Base-by-base conservation (phyloP, 1,284 basidiomycete species). In the Cutaneotrichosporon sp. region DNA sequence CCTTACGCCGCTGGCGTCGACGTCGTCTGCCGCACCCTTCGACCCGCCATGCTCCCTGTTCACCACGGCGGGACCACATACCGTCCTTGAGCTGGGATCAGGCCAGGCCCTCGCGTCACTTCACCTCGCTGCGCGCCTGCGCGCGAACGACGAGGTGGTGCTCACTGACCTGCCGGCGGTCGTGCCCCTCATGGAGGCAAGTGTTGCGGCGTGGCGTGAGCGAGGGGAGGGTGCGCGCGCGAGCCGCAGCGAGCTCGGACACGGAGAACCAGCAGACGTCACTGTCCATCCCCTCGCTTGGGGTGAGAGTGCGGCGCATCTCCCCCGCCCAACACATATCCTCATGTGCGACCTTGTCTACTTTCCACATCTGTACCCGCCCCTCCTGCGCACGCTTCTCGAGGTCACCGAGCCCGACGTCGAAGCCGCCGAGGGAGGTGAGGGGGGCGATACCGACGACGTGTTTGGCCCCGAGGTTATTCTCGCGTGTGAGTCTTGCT, bases 271-370 rank as follows among this genome's bases (percentile, higher is more conserved):
- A 9, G 18, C 63, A 1, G 17, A 49, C 14, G 65, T 73, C 0
- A 18, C 59, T 4, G 66, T 63, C 1, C 36, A 54, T 18, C 61
- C 68, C 1, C 50, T 73, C 4, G 68, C 67, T 4, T 73, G 73
- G 73, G 73, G 72, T 2, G 62, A 61, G 13, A 55, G 58, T 17
- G 47, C 49, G 1, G 45, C 47, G 0, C 33, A 55, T 15, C 45
- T 70, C 12, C 20, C 26, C 26, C 26, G 26, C 26, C 26, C 26
- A 30, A 70, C 67, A 4, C 71, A 73, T 52, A 65, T 75, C 38
- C 52, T 75, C 17, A 58, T 71, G 58, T 70, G 72, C 50, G 73
- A 75, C 53, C 55, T 75, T 26, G 73, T 74, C 8, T 73, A 75
- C 58, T 74, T 75, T 43, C 73, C 73, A 0, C 59, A 72, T 38